Evolutionary conservation across 345 rosid species (phyloP).

Genomic region (Erodium maritimum): DNA sequence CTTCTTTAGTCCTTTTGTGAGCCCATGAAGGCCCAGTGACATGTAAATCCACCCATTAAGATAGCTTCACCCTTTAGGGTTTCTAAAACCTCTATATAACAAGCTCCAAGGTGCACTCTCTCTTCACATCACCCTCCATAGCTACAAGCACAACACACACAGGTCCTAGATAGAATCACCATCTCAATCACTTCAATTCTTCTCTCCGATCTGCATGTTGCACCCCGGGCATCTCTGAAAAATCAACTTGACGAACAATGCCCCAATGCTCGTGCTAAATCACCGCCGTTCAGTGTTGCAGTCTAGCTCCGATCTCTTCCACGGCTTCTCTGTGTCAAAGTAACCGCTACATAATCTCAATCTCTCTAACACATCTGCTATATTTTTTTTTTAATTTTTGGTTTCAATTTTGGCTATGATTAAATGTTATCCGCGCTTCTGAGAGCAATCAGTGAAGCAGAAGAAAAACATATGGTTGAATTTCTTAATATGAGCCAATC

Average conservation of each 20-base stretch:
- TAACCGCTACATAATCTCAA: slow-evolving; percentile 26
- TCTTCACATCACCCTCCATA: too few species aligned
- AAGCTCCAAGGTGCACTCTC: too few species aligned
- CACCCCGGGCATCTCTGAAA: slow-evolving; percentile 57
- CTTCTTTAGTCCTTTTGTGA: too few species aligned
- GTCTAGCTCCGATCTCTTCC: slow-evolving; percentile 19
- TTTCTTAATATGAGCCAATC: slow-evolving; percentile 36
- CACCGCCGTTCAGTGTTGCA: slow-evolving; percentile 56
- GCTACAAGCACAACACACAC: too few species aligned
- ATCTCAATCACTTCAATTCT: too few species aligned
- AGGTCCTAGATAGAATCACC: too few species aligned
- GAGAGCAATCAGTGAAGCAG: slow-evolving; percentile 29
- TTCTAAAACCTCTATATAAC: too few species aligned
- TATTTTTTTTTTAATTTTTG: too few species aligned
- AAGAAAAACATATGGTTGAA: slow-evolving; percentile 25
- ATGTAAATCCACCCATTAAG: too few species aligned
- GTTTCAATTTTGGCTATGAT: slow-evolving; percentile 45
- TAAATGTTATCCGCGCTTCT: slow-evolving; percentile 33
- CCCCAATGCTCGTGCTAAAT: slow-evolving; percentile 66
- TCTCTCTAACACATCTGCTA: too few species aligned
- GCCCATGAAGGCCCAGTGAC: too few species aligned
- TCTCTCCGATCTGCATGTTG: slow-evolving; percentile 22
- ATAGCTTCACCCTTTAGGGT: too few species aligned
- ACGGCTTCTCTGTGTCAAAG: slow-evolving; percentile 50
- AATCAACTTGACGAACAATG: slow-evolving; percentile 29